Conservation (phyloP, 176 grass and related monocot species). For the Carex littledalei region DNA sequence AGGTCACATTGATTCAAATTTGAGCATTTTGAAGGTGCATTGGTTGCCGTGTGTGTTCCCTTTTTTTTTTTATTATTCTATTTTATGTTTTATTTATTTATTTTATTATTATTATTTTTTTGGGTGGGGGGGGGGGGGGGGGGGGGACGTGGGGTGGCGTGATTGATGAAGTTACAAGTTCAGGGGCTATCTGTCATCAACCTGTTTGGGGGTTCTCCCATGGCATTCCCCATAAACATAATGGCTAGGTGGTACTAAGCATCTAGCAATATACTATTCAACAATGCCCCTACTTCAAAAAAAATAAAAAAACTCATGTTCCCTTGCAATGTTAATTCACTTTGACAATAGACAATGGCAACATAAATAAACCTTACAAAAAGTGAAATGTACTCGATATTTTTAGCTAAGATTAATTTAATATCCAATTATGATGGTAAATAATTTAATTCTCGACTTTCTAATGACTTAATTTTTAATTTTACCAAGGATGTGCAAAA, state of each 20-base stretch:
- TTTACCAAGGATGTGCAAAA: not conserved
- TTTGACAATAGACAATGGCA: not conserved
- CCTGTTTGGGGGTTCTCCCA: not conserved
- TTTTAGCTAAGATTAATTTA: not conserved
- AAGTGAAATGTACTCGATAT: not conserved
- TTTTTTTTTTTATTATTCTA: too few relatives aligned
- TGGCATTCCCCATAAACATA: not conserved
- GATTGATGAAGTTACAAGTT: not conserved
- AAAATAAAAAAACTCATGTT: not conserved
- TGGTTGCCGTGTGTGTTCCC: not conserved
- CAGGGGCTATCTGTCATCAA: not conserved
- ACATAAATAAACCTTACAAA: not conserved
- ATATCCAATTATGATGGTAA: not conserved
- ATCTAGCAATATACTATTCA: not conserved
- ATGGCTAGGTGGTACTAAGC: not conserved
- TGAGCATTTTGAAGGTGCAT: not conserved
- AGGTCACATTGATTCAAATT: not conserved
- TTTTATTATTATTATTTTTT: too few relatives aligned
- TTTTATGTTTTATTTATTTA: too few relatives aligned
- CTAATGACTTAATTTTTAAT: not conserved
- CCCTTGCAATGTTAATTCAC: not conserved
- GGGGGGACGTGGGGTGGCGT: too few relatives aligned
- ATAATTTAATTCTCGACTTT: not conserved
- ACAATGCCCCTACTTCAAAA: not conserved
- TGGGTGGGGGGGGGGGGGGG: too few relatives aligned